Conservation (phyloP, 2,329 filamentous ascomycete species). For the Colletotrichum sansevieriae region DNA sequence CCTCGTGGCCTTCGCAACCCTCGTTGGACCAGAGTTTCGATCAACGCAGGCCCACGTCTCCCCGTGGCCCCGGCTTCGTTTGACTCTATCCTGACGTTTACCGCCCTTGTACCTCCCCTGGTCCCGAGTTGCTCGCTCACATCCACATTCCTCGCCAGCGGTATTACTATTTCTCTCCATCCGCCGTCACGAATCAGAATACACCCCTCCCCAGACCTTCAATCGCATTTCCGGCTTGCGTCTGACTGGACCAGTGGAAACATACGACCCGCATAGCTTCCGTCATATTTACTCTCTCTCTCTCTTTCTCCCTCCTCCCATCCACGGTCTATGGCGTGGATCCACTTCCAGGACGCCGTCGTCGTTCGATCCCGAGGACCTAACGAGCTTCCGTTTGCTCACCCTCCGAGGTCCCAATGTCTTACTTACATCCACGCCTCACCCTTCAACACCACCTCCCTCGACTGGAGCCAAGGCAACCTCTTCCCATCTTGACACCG, state of each 20-base stretch:
- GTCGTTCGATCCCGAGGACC: slow-evolving; percentile 30
- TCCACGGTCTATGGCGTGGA: slow-evolving; percentile 26
- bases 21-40: slow-evolving; percentile 32
- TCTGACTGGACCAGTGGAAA: slow-evolving; percentile 29
- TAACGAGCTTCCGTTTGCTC: slow-evolving; percentile 28
- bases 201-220: slow-evolving; percentile 10
- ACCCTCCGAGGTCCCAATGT: slow-evolving; percentile 9
- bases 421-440: slow-evolving; percentile 37
- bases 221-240: slow-evolving; percentile 16
- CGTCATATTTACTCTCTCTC: slow-evolving; percentile 27
- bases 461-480: slow-evolving; percentile 28
- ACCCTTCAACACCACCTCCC: slow-evolving; percentile 20
- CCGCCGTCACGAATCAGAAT: slow-evolving; percentile 33
- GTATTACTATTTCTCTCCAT: slow-evolving; percentile 1
- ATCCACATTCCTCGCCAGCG: slow-evolving; percentile 17
- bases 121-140: slow-evolving; percentile 7
- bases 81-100: slow-evolving; percentile 30
- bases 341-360: slow-evolving; percentile 11
- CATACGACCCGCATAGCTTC: slow-evolving; percentile 34
- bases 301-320: slow-evolving; percentile 1
- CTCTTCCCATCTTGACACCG: slow-evolving; percentile 33
- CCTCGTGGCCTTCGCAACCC: slow-evolving; percentile 5
- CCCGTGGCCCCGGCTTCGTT: slow-evolving; percentile 20
- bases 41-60: slow-evolving; percentile 25
- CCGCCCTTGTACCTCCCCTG: slow-evolving; percentile 20